Evolutionary conservation across 2,329 filamentous ascomycete genomes (phyloP), one percentile per base, ranked within the genome.

Genomic region (Diaporthe batatas): DNA sequence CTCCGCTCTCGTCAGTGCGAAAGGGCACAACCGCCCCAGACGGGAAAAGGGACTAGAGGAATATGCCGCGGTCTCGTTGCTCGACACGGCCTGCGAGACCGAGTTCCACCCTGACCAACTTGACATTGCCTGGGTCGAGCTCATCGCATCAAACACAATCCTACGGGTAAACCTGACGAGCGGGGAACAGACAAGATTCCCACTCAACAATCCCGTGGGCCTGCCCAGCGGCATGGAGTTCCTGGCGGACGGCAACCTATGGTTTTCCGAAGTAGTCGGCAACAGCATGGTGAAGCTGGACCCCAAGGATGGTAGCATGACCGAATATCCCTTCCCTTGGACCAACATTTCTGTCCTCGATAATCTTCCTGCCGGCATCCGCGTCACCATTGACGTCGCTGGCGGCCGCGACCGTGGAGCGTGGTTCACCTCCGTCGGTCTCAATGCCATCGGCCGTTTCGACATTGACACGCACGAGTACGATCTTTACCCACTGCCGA

Each of bases 191-290:
- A 65, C 62, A 36, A 65, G 62, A 2, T 65, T 65, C 44, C 62
- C 62, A 32, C 62, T 65, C 2, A 65, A 65, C 21, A 65, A 65
- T 14, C 62, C 62, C 1, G 44, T 65, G 10, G 62, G 62, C 4
- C 62, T 65, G 12, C 62, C 62, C 44, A 51, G 62, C 32, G 62
- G 62, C 62, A 65, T 65, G 62, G 62, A 65, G 62, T 65, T 65
- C 62, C 44, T 65, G 62, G 44, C 62, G 29, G 62, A 65, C 44
- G 44, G 62, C 14, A 51, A 65, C 62, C 62, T 65, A 6, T 65
- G 62, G 62, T 65, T 65, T 7, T 65, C 62, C 42, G 62, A 65
- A 16, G 62, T 65, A 6, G 62, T 51, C 29, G 62, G 62, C 62
- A 65, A 65, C 62, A 51, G 21, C 44, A 65, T 65, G 62, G 62